phyloP scores from a whole-genome alignment of 2,329 filamentous ascomycete species.

The Aphanoascus verrucosus region DNA sequence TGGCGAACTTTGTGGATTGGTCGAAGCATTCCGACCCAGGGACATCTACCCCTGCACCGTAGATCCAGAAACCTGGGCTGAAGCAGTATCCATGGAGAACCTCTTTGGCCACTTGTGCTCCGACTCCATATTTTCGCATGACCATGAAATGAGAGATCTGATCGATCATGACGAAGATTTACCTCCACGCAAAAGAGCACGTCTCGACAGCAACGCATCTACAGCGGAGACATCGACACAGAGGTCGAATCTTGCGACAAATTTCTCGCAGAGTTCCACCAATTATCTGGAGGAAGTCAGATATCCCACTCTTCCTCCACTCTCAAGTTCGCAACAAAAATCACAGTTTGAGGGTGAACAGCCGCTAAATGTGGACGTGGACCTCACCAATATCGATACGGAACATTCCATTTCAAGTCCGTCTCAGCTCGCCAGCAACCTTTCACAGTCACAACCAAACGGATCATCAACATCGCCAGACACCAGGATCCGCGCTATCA shows the following conservation, averaged over 20 bases:
- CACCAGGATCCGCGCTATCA: constrained; percentile 13
- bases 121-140: constrained; percentile 51
- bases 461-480: constrained; percentile 6
- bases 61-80: constrained; percentile 52
- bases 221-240: constrained; percentile 13
- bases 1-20: constrained; percentile 60
- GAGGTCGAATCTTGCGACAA: constrained; percentile 1
- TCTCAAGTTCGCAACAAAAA: background rate
- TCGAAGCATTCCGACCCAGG: constrained; percentile 56
- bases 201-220: constrained; percentile 7
- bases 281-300: background rate
- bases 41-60: constrained; percentile 80
- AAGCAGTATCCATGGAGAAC: constrained; percentile 50
- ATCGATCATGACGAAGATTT: constrained; percentile 17
- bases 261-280: background rate
- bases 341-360: background rate
- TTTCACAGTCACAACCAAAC: background rate
- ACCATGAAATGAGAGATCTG: constrained; percentile 47
- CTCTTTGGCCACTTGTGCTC: constrained; percentile 65
- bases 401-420: constrained; percentile 1
- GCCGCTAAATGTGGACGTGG: background rate
- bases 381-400: background rate
- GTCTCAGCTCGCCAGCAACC: background rate
- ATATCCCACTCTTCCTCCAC: background rate
- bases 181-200: constrained; percentile 10